Base-by-base conservation (phyloP, 148 eudicot genomes). In the Spergularia bocconei region DNA sequence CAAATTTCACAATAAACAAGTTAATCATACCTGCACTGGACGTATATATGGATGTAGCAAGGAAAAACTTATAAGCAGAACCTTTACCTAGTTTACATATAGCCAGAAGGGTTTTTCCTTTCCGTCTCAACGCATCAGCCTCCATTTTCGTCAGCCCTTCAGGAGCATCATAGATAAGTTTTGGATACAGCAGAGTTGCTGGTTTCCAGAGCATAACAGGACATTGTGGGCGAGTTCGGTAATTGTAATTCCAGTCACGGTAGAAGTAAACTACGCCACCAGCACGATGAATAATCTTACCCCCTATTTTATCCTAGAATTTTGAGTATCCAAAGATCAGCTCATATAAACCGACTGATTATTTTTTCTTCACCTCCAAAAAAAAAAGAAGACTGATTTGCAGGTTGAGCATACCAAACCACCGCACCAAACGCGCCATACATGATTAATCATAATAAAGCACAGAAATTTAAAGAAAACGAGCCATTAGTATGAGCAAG, bases 121-220 rank as follows among this genome's bases (percentile, higher is more conserved):
- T 90, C 71, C 44, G 72, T 75, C 93, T 81, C 36, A 92, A 80
- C 71, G 75, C 88, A 76, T 85, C 90, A 60, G 98, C 98, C 79
- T 89, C 96, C 63, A 72, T 75, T 80, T 87, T 88, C 21, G 98
- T 95, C 78, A 95, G 84, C 53, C 98, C 97, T 84, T 79, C 97
- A 6, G 97, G 98, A 77, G 92, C 89, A 72, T 88, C 92, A 82
- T 90, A 90, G 72, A 95, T 95, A 67, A 95, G 98, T 80, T 94
- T 94, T 6, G 98, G 98, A 66, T 95, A 95, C 74, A 95, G 93
- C 0, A n/a, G n/a, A n/a, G n/a, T n/a, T 62, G 97, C 98, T 66
- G 98, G 97, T 86, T 92, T 95, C 98, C 98, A 95, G 16, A 95
- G 92, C 98, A 95, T 92, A 72, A 90, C 78, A 1, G 98, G 98